A percentile compares a stretch with the other conserved stretches of the same genome.
These are phyloP conservation scores for Candida boleticola DNA, from an alignment of 805 yeast genomes.

Conservation along the genomic window DNA sequence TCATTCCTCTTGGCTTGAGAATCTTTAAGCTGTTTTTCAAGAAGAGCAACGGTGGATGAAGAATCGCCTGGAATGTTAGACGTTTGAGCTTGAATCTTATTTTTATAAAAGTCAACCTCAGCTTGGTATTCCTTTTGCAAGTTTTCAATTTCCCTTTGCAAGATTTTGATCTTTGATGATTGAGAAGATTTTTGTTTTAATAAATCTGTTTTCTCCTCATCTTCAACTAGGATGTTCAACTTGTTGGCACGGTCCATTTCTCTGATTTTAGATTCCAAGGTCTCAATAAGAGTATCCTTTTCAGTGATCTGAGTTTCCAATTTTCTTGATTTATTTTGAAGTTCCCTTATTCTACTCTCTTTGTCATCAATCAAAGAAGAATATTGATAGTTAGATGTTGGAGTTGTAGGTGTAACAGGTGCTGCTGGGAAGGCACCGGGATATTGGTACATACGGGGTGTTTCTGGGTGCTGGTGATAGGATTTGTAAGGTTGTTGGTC, in stretches of 20 bases:
- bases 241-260: constrained; percentile 25
- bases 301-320: constrained; percentile 19
- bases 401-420: neutral
- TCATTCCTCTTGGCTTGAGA: constrained; percentile 25
- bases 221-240: constrained; percentile 20
- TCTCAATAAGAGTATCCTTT: constrained; percentile 36
- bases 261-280: constrained; percentile 31
- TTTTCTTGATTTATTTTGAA: constrained; percentile 15
- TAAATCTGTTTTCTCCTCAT: constrained; percentile 34
- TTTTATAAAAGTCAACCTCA: constrained; percentile 33
- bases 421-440: neutral
- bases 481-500: neutral
- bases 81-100: constrained; percentile 20
- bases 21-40: constrained; percentile 35
- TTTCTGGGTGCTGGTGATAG: constrained; percentile 1
- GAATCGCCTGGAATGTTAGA: constrained; percentile 14
- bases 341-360: constrained; percentile 17
- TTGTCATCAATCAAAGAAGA: constrained; percentile 5
- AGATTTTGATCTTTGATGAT: constrained; percentile 36
- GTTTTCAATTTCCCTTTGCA: constrained; percentile 38
- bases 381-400: neutral
- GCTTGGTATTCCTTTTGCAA: constrained; percentile 32
- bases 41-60: constrained; percentile 19
- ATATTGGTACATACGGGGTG: constrained; percentile 4
- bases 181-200: constrained; percentile 32